Percentiles rank a stretch among this genome's conserved stretches.
Evolutionary conservation across 2,329 filamentous ascomycete genomes (phyloP).

Genomic region (Fusarium xylarioides): DNA sequence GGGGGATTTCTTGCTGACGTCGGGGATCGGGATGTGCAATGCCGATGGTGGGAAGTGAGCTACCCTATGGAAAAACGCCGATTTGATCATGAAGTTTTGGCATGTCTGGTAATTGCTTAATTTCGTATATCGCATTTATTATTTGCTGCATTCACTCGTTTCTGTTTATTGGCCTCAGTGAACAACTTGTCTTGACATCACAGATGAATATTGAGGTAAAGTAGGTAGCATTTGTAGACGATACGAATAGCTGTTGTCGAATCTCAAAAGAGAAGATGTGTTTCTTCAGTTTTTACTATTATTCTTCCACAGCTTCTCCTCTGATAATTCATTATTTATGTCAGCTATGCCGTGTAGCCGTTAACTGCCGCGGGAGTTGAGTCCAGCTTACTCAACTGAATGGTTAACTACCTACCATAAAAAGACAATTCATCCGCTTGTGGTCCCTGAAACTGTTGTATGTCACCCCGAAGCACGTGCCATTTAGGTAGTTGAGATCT

Average conservation of each 20-base stretch:
- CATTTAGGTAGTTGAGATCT: background rate
- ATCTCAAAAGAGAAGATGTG: background rate
- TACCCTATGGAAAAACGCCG: background rate
- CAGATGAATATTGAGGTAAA: background rate
- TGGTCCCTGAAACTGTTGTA: background rate
- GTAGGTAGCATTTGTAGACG: too few relatives aligned
- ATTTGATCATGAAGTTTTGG: background rate
- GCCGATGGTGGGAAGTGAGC: constrained; percentile 4
- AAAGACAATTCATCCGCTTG: background rate
- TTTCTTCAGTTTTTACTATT: background rate
- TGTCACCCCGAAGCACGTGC: background rate
- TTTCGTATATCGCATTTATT: background rate
- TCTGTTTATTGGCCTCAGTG: background rate
- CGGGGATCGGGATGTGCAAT: constrained; percentile 36
- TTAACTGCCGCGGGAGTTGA: background rate
- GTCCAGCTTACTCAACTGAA: background rate
- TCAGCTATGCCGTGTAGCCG: background rate
- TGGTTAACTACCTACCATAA: background rate
- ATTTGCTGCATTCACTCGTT: background rate
- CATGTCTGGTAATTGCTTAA: background rate
- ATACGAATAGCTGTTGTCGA: background rate
- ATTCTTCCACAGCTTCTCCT: background rate
- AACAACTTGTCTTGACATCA: background rate
- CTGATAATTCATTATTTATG: too few relatives aligned
- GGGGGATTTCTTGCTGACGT: constrained; percentile 39